phyloP scores from a whole-genome alignment of 192 early-diverging fungal genomes.

The Coemansia sp. region DNA sequence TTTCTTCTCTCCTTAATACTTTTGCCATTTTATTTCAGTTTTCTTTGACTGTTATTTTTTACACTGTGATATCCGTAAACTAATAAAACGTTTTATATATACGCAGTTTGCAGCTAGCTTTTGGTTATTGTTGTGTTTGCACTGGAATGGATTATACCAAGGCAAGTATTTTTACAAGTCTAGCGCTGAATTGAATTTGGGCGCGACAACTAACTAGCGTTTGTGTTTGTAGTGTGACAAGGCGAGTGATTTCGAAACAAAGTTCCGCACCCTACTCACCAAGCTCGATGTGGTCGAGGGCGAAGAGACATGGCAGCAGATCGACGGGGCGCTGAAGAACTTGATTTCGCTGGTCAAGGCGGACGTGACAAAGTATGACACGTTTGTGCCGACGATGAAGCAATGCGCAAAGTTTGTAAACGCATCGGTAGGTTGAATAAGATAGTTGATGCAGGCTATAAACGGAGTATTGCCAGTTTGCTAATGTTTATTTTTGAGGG shows the following conservation, averaged over 20 bases:
- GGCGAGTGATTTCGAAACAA: slow-evolving; percentile 48
- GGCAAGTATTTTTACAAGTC: slow-evolving; percentile 15
- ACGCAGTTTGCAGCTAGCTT: neutral
- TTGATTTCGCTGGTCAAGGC: slow-evolving; percentile 49
- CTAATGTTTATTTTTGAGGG: neutral
- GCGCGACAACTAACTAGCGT: too few relatives aligned
- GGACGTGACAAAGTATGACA: slow-evolving; percentile 43
- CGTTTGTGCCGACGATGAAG: slow-evolving; percentile 55
- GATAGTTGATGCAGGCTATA: too few relatives aligned
- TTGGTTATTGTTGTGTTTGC: neutral
- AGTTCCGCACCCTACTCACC: slow-evolving; percentile 35
- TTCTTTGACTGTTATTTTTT: slow-evolving; percentile 14
- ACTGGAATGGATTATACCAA: slow-evolving; percentile 50
- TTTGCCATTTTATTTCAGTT: neutral
- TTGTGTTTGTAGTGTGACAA: slow-evolving; percentile 42
- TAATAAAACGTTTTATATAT: slow-evolving; percentile 1
- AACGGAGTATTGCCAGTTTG: neutral
- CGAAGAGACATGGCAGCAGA: slow-evolving; percentile 69
- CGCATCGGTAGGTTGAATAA: slow-evolving; percentile 47
- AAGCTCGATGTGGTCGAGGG: slow-evolving; percentile 58
- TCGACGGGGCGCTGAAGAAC: slow-evolving; percentile 61
- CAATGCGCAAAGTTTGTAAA: slow-evolving; percentile 51
- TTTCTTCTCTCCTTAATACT: neutral
- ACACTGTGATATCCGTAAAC: neutral
- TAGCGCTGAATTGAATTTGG: too few relatives aligned